These are phyloP conservation scores for Suillus weaverae DNA, from an alignment of 768 basidiomycete species.

Conservation along the genomic window DNA sequence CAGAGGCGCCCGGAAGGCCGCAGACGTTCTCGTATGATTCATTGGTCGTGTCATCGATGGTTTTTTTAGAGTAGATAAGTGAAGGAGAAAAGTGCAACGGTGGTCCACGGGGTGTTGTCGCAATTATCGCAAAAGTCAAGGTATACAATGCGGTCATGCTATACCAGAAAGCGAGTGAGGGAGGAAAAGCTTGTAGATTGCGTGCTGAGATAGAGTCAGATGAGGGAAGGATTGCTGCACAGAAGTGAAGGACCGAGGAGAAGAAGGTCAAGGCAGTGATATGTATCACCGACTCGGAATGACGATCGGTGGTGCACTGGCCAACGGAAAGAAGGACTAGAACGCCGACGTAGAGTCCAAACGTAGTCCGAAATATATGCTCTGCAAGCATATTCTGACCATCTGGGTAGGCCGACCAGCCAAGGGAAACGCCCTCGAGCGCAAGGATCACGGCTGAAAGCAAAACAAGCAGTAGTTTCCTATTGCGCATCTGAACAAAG, in stretches of 20 bases:
- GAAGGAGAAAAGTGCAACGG: conserved; percentile 71
- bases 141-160: conserved; percentile 50
- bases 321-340: conserved; percentile 52
- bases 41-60: conserved; percentile 57
- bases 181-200: conserved; percentile 21
- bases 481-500: conserved; percentile 11
- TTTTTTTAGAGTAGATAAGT: conserved; percentile 73
- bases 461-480: conserved; percentile 53
- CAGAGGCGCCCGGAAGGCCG: conserved; percentile 50
- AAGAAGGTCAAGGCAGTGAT: conserved; percentile 55
- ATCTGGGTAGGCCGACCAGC: conserved; percentile 41
- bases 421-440: conserved; percentile 54
- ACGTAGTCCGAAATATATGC: conserved; percentile 24
- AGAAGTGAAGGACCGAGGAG: conserved; percentile 44
- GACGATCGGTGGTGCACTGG: conserved; percentile 39
- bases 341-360: conserved; percentile 59
- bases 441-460: conserved; percentile 47
- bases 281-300: conserved; percentile 58
- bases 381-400: conserved; percentile 32
- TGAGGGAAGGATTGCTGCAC: conserved; percentile 58
- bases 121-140: conserved; percentile 41
- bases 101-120: conserved; percentile 69
- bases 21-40: conserved; percentile 74
- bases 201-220: conserved; percentile 35
- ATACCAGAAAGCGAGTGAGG: conserved; percentile 49